phyloP scores from a whole-genome alignment of 441 rosid genomes.

The Codiaeum variegatum region DNA sequence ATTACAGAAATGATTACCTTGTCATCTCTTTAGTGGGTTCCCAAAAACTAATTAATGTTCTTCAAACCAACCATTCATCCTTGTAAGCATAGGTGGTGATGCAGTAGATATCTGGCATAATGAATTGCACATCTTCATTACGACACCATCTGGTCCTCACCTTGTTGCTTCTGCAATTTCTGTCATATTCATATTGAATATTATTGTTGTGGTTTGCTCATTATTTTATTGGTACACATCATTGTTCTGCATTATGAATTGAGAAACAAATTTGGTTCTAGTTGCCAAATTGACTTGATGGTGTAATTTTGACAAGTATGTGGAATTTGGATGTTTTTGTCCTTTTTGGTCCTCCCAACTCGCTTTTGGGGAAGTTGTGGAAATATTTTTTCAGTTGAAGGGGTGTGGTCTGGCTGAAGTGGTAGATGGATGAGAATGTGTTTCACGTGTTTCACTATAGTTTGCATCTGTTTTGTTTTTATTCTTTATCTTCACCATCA shows the following conservation, averaged over 20 bases:
- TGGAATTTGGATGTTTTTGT: neutral
- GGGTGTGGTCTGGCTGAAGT: neutral
- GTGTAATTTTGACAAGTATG: neutral
- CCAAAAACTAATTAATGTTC: neutral
- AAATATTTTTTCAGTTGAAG: neutral
- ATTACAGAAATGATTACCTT: neutral
- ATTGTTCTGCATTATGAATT: neutral
- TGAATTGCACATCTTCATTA: neutral
- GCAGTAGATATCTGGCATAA: neutral
- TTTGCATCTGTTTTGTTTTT: too few relatives aligned
- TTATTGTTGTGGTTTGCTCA: neutral
- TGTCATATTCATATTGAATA: too few relatives aligned
- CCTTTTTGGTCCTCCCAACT: neutral
- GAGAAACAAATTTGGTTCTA: neutral
- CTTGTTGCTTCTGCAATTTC: neutral
- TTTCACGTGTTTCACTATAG: neutral
- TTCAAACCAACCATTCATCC: neutral
- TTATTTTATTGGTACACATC: neutral
- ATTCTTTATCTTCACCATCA: slow-evolving; percentile 6
- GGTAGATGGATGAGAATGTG: neutral
- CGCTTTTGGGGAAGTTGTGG: neutral
- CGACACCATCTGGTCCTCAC: neutral
- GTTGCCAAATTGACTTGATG: neutral
- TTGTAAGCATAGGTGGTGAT: neutral
- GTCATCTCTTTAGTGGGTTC: neutral